Evolutionary conservation across 129 eudicot genomes (phyloP).

Genomic region (Chrysanthemum seticuspe): DNA sequence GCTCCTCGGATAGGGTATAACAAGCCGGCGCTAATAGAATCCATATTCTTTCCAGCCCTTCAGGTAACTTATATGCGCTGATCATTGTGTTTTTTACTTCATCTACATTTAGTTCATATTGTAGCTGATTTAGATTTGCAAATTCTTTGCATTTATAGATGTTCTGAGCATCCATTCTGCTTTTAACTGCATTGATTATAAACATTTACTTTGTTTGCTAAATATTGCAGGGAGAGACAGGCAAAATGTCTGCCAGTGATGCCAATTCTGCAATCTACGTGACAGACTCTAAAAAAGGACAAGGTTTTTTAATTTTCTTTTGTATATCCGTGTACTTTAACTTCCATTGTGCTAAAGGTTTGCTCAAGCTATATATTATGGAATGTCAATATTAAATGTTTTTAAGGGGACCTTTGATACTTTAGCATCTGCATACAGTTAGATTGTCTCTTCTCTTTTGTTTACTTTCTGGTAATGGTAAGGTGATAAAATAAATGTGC

Average conservation of each 20-base stretch:
- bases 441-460: neutral
- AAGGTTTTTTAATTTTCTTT: conserved; percentile 50
- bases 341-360: neutral
- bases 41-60: conserved; percentile 93
- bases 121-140: neutral
- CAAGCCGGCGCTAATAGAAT: conserved; percentile 92
- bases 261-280: conserved; percentile 90
- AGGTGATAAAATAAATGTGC: conserved; percentile 3
- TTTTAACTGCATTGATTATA: neutral
- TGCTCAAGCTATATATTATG: conserved; percentile 2
- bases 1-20: conserved; percentile 91
- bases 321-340: neutral
- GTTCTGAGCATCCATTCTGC: neutral
- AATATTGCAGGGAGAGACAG: conserved; percentile 73
- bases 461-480: neutral
- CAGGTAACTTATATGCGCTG: conserved; percentile 45
- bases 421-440: neutral
- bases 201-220: neutral
- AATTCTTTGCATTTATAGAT: conserved; percentile 12
- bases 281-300: conserved; percentile 75
- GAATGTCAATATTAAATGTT: conserved; percentile 1
- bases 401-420: neutral
- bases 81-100: too few species aligned
- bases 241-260: conserved; percentile 95
- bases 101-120: too few species aligned